phyloP scores from a whole-genome alignment of 1,139 yeast genomes.

The Debaryomyces psychrophilus region DNA sequence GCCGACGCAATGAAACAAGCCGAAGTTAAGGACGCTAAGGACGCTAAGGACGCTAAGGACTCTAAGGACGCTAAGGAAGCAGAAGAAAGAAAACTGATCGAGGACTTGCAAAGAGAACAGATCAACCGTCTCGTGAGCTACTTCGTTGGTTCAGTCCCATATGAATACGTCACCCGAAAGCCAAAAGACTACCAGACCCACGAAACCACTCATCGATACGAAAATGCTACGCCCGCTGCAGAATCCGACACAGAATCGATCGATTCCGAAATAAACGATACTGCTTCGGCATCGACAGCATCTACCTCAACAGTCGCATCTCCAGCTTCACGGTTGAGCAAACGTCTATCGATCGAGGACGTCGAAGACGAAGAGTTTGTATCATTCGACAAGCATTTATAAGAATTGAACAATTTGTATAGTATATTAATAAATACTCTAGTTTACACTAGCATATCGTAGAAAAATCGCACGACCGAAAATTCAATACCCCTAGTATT shows the following conservation, averaged over 20 bases:
- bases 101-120: not conserved
- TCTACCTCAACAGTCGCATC: constrained; percentile 14
- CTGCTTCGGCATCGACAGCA: constrained; percentile 12
- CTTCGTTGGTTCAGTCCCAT: constrained; percentile 1
- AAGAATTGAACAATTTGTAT: constrained; percentile 24
- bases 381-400: constrained; percentile 31
- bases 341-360: constrained; percentile 33
- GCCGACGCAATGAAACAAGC: not conserved
- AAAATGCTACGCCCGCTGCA: not conserved
- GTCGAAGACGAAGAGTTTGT: constrained; percentile 41
- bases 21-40: not conserved
- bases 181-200: not conserved
- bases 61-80: constrained; percentile 1
- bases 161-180: constrained; percentile 3
- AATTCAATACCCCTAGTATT: not conserved
- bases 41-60: constrained; percentile 3
- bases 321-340: constrained; percentile 18
- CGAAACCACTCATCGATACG: too few relatives aligned
- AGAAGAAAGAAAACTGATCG: constrained; percentile 1
- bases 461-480: constrained; percentile 1
- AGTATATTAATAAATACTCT: constrained; percentile 1
- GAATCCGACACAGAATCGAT: constrained; percentile 28
- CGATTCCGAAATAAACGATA: constrained; percentile 24
- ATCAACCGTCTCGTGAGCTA: not conserved
- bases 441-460: constrained; percentile 1